Conservation (phyloP, 352 stramenopile genomes). For the Phytophthora hybrid region DNA sequence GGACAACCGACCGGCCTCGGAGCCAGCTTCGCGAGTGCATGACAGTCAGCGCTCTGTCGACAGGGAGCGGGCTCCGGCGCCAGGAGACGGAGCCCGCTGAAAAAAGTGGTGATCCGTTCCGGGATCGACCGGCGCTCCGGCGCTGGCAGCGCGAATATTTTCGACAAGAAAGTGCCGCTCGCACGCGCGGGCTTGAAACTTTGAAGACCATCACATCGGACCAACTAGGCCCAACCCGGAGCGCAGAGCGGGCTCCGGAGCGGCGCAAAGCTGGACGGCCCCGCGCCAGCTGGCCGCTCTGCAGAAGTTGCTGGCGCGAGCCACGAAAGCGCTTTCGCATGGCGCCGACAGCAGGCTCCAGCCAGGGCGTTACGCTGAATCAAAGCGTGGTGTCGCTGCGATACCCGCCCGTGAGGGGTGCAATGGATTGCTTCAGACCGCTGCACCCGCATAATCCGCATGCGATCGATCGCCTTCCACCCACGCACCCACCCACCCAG, state of each 20-base stretch:
- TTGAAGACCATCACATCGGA: conserved; percentile 15
- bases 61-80: neutral
- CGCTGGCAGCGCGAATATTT: conserved; percentile 24
- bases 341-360: neutral
- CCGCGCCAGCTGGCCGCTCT: conserved; percentile 22
- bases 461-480: neutral
- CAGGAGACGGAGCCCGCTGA: conserved; percentile 12
- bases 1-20: conserved; percentile 7
- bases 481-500: neutral
- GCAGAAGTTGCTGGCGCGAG: conserved; percentile 6
- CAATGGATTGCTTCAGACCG: neutral
- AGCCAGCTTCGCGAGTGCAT: conserved; percentile 24
- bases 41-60: conserved; percentile 29
- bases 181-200: neutral
- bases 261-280: conserved; percentile 7
- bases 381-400: conserved; percentile 30
- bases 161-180: conserved; percentile 13
- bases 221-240: conserved; percentile 23
- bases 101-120: conserved; percentile 33
- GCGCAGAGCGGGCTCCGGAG: conserved; percentile 10
- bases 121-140: conserved; percentile 22
- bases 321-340: too few species aligned
- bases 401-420: conserved; percentile 4
- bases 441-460: neutral
- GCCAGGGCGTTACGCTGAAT: conserved; percentile 13